Evolutionary conservation across 73 alveolate species (phyloP).

Genomic region (Tetrahymena elliotti): DNA sequence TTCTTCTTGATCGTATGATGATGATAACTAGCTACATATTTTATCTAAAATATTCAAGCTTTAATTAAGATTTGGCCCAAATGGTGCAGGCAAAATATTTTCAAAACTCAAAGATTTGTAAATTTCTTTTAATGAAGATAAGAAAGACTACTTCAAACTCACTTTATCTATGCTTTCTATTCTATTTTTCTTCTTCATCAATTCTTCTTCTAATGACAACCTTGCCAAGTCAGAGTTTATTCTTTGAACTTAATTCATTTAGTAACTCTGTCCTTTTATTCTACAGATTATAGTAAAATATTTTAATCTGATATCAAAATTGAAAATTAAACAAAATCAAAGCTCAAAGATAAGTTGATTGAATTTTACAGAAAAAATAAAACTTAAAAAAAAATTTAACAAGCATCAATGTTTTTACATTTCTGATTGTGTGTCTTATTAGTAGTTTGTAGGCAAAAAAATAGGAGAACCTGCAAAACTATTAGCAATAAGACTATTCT

Average conservation of each 20-base stretch:
- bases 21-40: not conserved
- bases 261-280: not conserved
- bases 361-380: too few species aligned
- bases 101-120: not conserved
- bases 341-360: too few species aligned
- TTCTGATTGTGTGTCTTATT: not conserved
- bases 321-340: too few species aligned
- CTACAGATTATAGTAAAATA: not conserved
- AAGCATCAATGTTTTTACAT: too few species aligned
- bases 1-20: not conserved
- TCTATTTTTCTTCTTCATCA: not conserved
- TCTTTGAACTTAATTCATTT: not conserved
- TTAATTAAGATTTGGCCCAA: not conserved
- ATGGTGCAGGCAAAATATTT: not conserved
- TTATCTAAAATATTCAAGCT: not conserved
- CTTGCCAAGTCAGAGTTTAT: not conserved
- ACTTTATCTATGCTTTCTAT: not conserved
- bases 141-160: not conserved
- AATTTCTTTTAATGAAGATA: not conserved
- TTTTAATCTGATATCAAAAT: too few species aligned
- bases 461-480: not conserved
- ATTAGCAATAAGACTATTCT: not conserved
- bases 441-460: not conserved
- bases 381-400: too few species aligned
- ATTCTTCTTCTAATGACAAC: not conserved